A percentile compares a stretch with the other conserved stretches of the same genome.
Conservation (phyloP, 2,329 filamentous ascomycete genomes). For the Orbilia blumenaviensis region DNA sequence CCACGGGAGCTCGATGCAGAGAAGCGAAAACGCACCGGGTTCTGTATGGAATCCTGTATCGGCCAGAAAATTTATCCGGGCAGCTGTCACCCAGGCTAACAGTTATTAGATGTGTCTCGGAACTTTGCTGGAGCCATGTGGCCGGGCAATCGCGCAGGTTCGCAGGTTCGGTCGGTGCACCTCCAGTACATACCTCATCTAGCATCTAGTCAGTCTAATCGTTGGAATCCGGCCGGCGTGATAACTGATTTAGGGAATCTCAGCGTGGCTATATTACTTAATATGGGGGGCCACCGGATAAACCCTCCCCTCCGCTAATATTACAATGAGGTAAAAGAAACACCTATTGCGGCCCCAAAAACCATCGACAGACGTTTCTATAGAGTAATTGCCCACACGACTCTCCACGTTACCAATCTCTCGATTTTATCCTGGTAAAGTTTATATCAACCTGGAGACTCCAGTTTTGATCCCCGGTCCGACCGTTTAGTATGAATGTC, state of each 20-base stretch:
- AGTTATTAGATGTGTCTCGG: slow-evolving; percentile 29
- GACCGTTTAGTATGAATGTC: no score
- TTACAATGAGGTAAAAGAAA: slow-evolving; percentile 48
- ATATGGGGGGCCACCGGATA: slow-evolving; percentile 36
- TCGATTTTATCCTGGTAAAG: slow-evolving; percentile 23
- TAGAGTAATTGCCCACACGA: slow-evolving; percentile 49
- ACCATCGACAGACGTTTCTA: slow-evolving; percentile 22
- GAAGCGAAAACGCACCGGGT: slow-evolving; percentile 34
- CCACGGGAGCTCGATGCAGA: slow-evolving; percentile 10
- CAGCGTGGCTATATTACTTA: slow-evolving; percentile 32
- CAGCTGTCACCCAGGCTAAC: slow-evolving; percentile 6
- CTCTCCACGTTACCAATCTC: slow-evolving; percentile 18
- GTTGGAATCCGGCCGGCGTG: not conserved
- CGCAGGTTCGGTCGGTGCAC: not conserved
- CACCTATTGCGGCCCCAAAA: not conserved
- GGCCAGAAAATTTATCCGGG: slow-evolving; percentile 33
- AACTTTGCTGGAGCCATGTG: slow-evolving; percentile 26
- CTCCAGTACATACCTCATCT: not conserved
- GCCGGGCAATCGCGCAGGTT: not conserved
- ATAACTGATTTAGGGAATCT: not conserved
- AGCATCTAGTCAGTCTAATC: no score
- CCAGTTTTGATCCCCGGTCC: not conserved
- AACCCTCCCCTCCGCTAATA: not conserved
- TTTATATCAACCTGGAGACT: slow-evolving; percentile 42
- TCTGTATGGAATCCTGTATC: slow-evolving; percentile 17